Evolutionary conservation across 129 eudicot genomes (phyloP), one percentile per base, ranked within the genome.

Genomic region (Flaveria brownii): DNA sequence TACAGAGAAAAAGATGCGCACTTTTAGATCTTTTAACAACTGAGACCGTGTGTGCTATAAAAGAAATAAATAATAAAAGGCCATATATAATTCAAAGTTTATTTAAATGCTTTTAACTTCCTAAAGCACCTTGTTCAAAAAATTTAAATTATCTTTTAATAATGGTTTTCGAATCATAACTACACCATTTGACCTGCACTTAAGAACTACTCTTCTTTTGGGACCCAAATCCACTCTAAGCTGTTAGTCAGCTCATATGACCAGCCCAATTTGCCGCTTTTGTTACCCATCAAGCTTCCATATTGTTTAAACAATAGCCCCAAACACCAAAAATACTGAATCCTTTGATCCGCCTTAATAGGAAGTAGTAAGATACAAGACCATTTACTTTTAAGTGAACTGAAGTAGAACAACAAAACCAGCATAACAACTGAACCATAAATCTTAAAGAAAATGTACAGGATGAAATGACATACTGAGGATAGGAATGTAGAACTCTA

Each of bases 341-440:
- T 28, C 74, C 74, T 68, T 4, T 20, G 16, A 25, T 51, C 23
- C 25, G 7, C 18, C 63, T 76, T 36, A 66, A 75, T 26, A 63
- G 47, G 47, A 59, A 30, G 73, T 33, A 46, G 72, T 75, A 75
- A 61, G 71, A 75, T 16, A 75, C 20, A 49, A 75, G 61, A 36
- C 68, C 30, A 61, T 62, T 26, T 61, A 62, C 49, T 63, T 14
- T 17, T 23, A 5, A 59, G 16, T 59, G 78, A 17, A 61, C 71
- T 16, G 47, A 43, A 68, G 33, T 20, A 17, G 72, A 20, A 68
- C 30, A 22, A 28, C 20, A 25, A 42, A 68, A 43, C 11, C 72
- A 20, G 22, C 55, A 68, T 45, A 67, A 67, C 71, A 41, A 41
- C 43, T 67, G 16, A n/a, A 39, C 51, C 17, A 15, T 43, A 25